Evolutionary conservation across 768 basidiomycete species (phyloP), one percentile per base, ranked within the genome.

Genomic region (Gymnopilus dilepis): DNA sequence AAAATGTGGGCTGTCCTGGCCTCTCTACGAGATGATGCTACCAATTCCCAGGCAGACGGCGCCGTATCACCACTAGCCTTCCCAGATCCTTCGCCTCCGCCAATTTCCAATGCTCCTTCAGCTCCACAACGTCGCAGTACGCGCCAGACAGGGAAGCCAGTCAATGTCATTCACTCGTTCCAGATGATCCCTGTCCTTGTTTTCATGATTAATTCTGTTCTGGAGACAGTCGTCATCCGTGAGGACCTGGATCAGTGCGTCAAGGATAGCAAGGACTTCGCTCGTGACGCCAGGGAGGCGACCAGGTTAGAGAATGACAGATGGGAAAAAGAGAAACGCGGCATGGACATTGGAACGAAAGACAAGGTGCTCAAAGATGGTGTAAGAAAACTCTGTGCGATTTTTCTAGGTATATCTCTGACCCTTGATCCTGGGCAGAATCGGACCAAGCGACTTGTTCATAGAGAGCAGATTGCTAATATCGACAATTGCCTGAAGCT

Each of bases 171-270:
- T 61, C 62, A 80, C 80, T 67, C 89, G 0, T 80, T 80, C 4
- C 92, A 92, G 65, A 78, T 94, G 66, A 76, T 94, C 13, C 91
- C 91, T 15, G 80, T 90, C 21, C 68, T 93, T 28, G 62, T 80
- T 6, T 81, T 84, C 3, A 76, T 94, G n/a, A 80, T 90, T 13
- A 79, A 89, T 38, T 73, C 73, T 6, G 80, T 77, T 2, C 65
- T 86, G 17, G 72, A 80, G 26, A 80, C 86, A 7, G 73, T 78
- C 45, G 66, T 69, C 17, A 73, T 90, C 21, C 83, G 84, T 12
- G 80, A 84, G 30, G 89, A 87, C 57, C 73, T 94, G 15, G 91
- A 92, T 9, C 76, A 76, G 4, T 88, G 87, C 5, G 60, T 74
- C 0, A 80, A 82, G 65, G 82, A 86, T 26, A 80, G 74, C 37